Evolutionary conservation across 305 asterid genomes (phyloP).

Genomic region (Withania somnifera): DNA sequence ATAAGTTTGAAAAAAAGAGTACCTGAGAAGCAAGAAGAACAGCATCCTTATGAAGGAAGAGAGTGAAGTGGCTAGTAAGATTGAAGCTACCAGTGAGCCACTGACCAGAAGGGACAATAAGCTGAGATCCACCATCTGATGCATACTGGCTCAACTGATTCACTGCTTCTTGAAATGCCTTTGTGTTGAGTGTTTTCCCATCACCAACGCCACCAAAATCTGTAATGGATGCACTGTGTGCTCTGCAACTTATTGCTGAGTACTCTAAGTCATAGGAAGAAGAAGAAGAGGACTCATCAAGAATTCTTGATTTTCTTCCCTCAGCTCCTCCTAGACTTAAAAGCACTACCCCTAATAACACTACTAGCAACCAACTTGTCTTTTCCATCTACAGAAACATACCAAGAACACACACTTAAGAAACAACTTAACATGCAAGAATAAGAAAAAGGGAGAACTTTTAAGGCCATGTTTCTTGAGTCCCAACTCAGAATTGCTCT

Average conservation of each 20-base stretch:
- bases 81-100: conserved; percentile 13
- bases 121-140: conserved; percentile 16
- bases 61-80: conserved; percentile 11
- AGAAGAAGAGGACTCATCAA: neutral
- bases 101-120: conserved; percentile 14
- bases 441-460: neutral
- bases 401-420: neutral
- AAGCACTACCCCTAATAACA: neutral
- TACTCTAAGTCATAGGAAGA: conserved; percentile 5
- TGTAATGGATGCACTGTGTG: conserved; percentile 5
- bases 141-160: conserved; percentile 9
- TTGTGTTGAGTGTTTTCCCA: conserved; percentile 15
- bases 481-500: neutral
- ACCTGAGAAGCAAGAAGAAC: conserved; percentile 21
- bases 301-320: conserved; percentile 7
- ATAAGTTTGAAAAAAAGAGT: neutral
- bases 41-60: conserved; percentile 14
- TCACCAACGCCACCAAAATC: conserved; percentile 22
- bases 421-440: neutral
- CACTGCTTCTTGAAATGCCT: conserved; percentile 15
- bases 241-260: conserved; percentile 16
- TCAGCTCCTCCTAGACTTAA: neutral
- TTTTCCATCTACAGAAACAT: conserved; percentile 5
- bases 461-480: neutral
- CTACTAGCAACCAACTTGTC: neutral